Percentiles rank a stretch among this genome's conserved stretches.
These are phyloP conservation scores for Digitaria exilis DNA, from an alignment of 202 grass and related monocot genomes.

Conservation along the genomic window DNA sequence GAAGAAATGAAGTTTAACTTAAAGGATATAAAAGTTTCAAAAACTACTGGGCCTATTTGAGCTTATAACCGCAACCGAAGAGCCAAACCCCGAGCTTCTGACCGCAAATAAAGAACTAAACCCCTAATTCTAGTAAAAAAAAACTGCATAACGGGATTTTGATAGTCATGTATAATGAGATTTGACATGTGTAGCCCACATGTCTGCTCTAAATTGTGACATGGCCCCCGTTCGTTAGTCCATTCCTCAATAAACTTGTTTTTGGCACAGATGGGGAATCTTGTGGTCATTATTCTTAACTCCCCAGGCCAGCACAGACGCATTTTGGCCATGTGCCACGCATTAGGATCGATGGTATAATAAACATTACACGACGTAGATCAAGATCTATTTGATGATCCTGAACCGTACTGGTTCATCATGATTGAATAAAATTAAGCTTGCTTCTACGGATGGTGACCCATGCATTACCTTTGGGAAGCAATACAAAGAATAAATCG, in stretches of 20 bases:
- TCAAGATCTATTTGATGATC: constrained; percentile 34
- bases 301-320: neutral
- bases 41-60: neutral
- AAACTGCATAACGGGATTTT: neutral
- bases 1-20: neutral
- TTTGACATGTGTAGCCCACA: neutral
- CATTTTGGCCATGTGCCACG: constrained; percentile 38
- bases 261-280: neutral
- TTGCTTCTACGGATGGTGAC: neutral
- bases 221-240: neutral
- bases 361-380: neutral
- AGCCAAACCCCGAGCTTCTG: too few species aligned
- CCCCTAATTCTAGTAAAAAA: neutral
- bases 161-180: neutral
- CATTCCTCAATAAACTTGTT: too few species aligned
- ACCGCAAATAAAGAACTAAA: neutral
- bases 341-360: neutral
- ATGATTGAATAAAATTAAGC: constrained; percentile 15
- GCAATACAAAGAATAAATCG: constrained; percentile 13
- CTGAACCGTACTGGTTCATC: constrained; percentile 13
- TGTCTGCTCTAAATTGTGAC: neutral
- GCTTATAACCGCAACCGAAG: neutral
- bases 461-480: constrained; percentile 45
- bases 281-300: neutral
- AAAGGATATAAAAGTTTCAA: neutral